Conservation (phyloP, 768 basidiomycete species). For the Brasilioporus rufonigricans region DNA sequence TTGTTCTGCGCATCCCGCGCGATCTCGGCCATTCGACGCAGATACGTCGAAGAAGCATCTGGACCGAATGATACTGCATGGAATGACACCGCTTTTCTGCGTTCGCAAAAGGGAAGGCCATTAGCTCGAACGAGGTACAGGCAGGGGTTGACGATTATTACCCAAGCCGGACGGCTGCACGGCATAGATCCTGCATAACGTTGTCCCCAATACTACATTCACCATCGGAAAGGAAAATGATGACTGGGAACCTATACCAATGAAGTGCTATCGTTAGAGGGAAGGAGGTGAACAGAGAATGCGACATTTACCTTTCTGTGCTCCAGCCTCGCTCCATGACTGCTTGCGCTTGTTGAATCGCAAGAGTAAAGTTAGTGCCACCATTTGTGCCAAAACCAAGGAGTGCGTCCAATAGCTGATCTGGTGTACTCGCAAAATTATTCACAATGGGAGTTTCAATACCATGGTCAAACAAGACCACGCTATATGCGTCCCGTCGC, state of each 20-base stretch:
- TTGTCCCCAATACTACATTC: conserved; percentile 40
- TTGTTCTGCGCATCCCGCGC: conserved; percentile 46
- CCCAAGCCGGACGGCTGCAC: conserved; percentile 44
- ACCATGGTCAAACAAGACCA: conserved; percentile 43
- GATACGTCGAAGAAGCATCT: conserved; percentile 14
- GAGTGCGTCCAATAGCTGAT: conserved; percentile 40
- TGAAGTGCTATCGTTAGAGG: background rate
- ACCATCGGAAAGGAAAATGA: conserved; percentile 49
- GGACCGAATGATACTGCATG: conserved; percentile 59
- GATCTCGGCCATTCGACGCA: conserved; percentile 53
- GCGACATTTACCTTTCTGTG: conserved; percentile 40
- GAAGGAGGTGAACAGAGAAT: background rate
- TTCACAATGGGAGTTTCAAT: conserved; percentile 34
- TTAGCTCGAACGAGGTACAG: background rate
- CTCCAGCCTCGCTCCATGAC: conserved; percentile 50
- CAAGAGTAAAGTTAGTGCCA: conserved; percentile 45
- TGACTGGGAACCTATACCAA: conserved; percentile 19
- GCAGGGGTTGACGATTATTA: conserved; percentile 9
- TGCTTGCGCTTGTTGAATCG: conserved; percentile 34
- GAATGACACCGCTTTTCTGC: conserved; percentile 54
- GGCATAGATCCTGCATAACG: conserved; percentile 40
- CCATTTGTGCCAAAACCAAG: conserved; percentile 31
- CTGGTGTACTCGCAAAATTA: conserved; percentile 45
- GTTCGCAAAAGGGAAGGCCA: background rate
- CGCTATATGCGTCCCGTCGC: conserved; percentile 54